These are phyloP conservation scores for Paramecium sexaurelia DNA, from an alignment of 73 alveolate species.

Conservation along the genomic window DNA sequence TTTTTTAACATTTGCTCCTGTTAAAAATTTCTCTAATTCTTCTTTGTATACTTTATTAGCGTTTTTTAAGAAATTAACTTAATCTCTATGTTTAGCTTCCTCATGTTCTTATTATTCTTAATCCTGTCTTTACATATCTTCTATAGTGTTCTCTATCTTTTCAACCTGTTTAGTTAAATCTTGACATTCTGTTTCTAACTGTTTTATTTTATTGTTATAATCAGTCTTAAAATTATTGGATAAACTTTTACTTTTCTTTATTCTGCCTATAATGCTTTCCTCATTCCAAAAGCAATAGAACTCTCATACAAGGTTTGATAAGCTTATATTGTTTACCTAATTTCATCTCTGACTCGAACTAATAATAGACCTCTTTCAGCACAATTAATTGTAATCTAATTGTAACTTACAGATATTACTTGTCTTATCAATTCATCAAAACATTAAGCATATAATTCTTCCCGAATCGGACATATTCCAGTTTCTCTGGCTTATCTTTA, in stretches of 20 bases:
- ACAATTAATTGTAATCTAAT: slow-evolving; percentile 96
- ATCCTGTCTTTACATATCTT: slow-evolving; percentile 56
- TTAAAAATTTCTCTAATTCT: slow-evolving; percentile 62
- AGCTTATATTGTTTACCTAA: slow-evolving; percentile 69
- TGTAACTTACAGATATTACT: neutral
- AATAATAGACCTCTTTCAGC: slow-evolving; percentile 98
- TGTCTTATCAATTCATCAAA: slow-evolving; percentile 98
- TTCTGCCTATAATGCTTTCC: slow-evolving; percentile 68
- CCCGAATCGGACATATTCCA: slow-evolving; percentile 99
- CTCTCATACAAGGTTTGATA: slow-evolving; percentile 68
- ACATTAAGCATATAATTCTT: slow-evolving; percentile 98
- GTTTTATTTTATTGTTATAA: slow-evolving; percentile 45
- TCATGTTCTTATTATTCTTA: slow-evolving; percentile 65
- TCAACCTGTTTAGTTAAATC: slow-evolving; percentile 58
- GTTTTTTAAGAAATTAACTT: slow-evolving; percentile 59
- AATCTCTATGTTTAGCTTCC: slow-evolving; percentile 61
- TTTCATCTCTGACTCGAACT: slow-evolving; percentile 97
- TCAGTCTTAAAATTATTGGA: slow-evolving; percentile 8
- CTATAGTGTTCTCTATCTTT: slow-evolving; percentile 49
- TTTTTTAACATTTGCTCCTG: slow-evolving; percentile 51
- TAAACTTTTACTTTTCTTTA: slow-evolving; percentile 47
- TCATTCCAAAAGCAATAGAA: slow-evolving; percentile 69
- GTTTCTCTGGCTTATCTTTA: slow-evolving; percentile 99
- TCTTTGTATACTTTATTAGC: slow-evolving; percentile 64
- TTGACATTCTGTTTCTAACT: slow-evolving; percentile 64